Percentiles rank a stretch among this genome's conserved stretches.
Evolutionary conservation across 108 stramenopile species (phyloP).

Genomic region (Poteriospumella lacustris): DNA sequence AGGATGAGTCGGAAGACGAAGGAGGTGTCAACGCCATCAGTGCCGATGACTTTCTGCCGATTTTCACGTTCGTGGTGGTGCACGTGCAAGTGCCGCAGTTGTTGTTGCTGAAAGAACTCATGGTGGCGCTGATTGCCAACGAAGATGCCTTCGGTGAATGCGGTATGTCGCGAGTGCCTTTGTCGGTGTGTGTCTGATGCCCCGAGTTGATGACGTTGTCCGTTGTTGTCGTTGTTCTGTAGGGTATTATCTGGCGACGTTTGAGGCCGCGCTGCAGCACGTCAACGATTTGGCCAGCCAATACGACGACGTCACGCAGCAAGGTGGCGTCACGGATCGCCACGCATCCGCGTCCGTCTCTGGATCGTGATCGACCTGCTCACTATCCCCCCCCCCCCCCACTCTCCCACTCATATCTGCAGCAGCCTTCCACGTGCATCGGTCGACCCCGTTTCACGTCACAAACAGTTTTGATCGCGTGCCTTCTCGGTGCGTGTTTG

Average conservation of each 20-base stretch:
- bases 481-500: too few species aligned
- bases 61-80: background rate
- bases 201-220: too few species aligned
- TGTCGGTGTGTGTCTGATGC: background rate
- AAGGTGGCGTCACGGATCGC: too few species aligned
- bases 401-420: too few species aligned
- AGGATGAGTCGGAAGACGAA: too few species aligned
- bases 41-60: constrained; percentile 25
- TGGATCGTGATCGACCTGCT: too few species aligned
- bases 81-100: constrained; percentile 4
- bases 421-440: too few species aligned
- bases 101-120: background rate
- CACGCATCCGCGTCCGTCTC: too few species aligned
- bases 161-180: background rate
- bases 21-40: constrained; percentile 4
- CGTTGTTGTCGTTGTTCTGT: background rate
- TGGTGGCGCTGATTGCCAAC: background rate
- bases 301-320: too few species aligned
- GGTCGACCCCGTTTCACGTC: too few species aligned
- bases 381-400: too few species aligned
- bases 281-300: background rate
- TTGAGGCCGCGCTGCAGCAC: constrained; percentile 22
- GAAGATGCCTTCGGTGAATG: constrained; percentile 23
- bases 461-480: too few species aligned
- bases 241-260: constrained; percentile 27